These are phyloP conservation scores for Penicillium sp. DNA, from an alignment of 2,329 filamentous ascomycete genomes.

Conservation along the genomic window DNA sequence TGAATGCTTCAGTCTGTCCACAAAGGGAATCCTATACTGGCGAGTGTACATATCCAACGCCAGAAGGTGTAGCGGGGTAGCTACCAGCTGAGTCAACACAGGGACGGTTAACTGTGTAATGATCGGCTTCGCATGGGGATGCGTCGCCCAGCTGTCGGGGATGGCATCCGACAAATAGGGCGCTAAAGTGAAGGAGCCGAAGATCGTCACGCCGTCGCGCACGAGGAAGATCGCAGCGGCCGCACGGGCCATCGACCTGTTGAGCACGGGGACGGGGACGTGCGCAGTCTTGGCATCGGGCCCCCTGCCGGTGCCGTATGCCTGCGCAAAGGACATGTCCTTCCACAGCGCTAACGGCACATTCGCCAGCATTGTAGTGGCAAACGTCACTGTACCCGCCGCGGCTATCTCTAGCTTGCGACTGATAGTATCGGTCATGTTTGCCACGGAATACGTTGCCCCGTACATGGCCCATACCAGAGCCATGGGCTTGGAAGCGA, in stretches of 20 bases:
- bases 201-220: slow-evolving; percentile 83
- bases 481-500: slow-evolving; percentile 39
- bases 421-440: slow-evolving; percentile 72
- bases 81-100: slow-evolving; percentile 72
- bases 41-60: slow-evolving; percentile 80
- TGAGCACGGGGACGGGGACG: not conserved
- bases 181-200: slow-evolving; percentile 45
- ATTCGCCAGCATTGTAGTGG: slow-evolving; percentile 49
- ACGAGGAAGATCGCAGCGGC: slow-evolving; percentile 65
- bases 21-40: slow-evolving; percentile 38
- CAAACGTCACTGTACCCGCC: slow-evolving; percentile 63
- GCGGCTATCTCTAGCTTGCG: slow-evolving; percentile 59
- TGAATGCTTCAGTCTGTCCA: slow-evolving; percentile 62
- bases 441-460: slow-evolving; percentile 82
- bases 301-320: slow-evolving; percentile 59
- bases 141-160: slow-evolving; percentile 21
- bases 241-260: slow-evolving; percentile 13
- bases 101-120: slow-evolving; percentile 73
- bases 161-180: slow-evolving; percentile 22
- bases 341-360: slow-evolving; percentile 34
- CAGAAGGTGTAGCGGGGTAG: slow-evolving; percentile 81
- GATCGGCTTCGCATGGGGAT: slow-evolving; percentile 24
- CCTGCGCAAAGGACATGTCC: slow-evolving; percentile 58
- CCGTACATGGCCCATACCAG: slow-evolving; percentile 64
- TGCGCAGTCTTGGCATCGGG: slow-evolving; percentile 58